phyloP scores from a whole-genome alignment of 73 alveolate species.

The Uronychia binucleata region DNA sequence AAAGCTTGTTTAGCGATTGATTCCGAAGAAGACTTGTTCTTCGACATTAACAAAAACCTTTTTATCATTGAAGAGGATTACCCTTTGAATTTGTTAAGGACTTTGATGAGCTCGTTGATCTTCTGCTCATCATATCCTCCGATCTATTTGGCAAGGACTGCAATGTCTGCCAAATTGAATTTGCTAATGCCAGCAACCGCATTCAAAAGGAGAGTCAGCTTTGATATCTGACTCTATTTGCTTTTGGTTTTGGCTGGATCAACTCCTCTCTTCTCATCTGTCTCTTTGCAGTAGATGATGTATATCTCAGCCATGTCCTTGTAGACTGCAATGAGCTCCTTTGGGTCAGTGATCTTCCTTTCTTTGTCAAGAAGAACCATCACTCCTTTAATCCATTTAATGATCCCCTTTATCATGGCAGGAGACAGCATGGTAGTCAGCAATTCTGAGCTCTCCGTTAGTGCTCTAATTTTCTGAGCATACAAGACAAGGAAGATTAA shows the following conservation, averaged over 20 bases:
- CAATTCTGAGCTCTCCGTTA: too few relatives aligned
- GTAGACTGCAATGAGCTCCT: not conserved
- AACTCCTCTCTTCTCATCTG: too few relatives aligned
- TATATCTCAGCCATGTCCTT: not conserved
- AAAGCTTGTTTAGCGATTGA: not conserved
- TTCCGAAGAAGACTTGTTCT: not conserved
- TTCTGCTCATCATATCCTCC: not conserved
- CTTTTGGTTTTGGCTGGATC: too few relatives aligned
- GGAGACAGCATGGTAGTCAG: too few relatives aligned
- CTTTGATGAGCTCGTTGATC: not conserved
- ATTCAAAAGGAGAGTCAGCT: too few relatives aligned
- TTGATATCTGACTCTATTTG: too few relatives aligned
- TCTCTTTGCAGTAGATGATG: too few relatives aligned
- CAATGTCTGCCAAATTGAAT: not conserved
- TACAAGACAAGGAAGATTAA: not conserved
- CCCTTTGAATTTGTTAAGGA: slow-evolving; percentile 3
- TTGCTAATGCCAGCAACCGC: not conserved
- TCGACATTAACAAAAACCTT: too few relatives aligned
- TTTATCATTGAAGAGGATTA: not conserved
- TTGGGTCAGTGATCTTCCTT: not conserved
- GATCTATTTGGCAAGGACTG: not conserved
- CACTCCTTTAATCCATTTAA: slow-evolving; percentile 5
- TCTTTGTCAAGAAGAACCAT: slow-evolving; percentile 7
- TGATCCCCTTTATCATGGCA: slow-evolving; percentile 3
- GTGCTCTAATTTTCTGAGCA: not conserved